Base-by-base conservation (phyloP, 495 filamentous ascomycete genomes). In the Tetracladium setigerum region DNA sequence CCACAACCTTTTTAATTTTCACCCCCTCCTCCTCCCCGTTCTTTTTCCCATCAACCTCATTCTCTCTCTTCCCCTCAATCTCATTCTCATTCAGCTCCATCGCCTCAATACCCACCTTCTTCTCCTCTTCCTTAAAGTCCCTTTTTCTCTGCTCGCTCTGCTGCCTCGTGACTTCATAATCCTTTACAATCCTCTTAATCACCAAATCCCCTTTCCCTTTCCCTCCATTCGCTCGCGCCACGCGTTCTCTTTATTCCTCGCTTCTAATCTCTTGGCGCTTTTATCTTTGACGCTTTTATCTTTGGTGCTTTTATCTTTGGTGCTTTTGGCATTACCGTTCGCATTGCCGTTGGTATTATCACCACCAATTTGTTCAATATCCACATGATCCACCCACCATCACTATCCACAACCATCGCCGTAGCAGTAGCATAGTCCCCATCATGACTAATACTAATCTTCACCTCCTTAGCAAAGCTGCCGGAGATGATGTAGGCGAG, bases 361-460 rank as follows among this genome's bases (percentile, higher is more conserved):
- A 31, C 48, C 7, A 18, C 40, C 18, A 43, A 30, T 46, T 36
- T 35, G 22, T 22, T 17, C 46, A 7, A 54, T 14, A 41, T 35
- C 11, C 32, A 11, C 32, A 14, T 35, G 32, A 11, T 35, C 11
- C 14, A 11, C 14, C 9, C 17, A 9, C 35, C 17, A 38, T 6
- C 35, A 38, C 35, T 9, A 38, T 38, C 17, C 9, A 38, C 22
- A 7, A 27, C 63, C 47, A 71, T 40, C 39, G 63, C 66, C 9
- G 66, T 54, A 34, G 71, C 71, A 16, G 64, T 70, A 13, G 68
- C 71, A 57, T 70, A 74, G 1, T 67, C 68, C 0, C 60, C 64
- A 49, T 74, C 69, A 52, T 74, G 71, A 54, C 66, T 69, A 44
- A 74, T 71, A 37, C 65, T 70, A 24, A 74, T 52, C 8, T 53